phyloP scores from a whole-genome alignment of 345 rosid species.

The Arabis alpina region DNA sequence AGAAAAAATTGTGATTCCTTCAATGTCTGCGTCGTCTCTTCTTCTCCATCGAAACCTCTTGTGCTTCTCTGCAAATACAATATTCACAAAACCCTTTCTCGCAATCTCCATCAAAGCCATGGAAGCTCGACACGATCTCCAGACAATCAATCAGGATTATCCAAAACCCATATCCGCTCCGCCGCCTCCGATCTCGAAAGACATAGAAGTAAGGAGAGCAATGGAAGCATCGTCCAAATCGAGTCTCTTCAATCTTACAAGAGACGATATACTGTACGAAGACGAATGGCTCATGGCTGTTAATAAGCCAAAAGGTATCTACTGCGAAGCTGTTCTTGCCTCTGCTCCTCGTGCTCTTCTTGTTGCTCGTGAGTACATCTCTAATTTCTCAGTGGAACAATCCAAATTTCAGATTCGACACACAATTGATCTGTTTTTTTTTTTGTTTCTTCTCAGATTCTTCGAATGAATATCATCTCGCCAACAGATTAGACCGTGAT shows the following conservation, averaged over 20 bases:
- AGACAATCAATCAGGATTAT: constrained; percentile 38
- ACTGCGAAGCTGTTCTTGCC: constrained; percentile 73
- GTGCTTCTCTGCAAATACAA: constrained; percentile 35
- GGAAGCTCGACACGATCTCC: constrained; percentile 31
- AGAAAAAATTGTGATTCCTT: not conserved
- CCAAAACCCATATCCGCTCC: constrained; percentile 84
- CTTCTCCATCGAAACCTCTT: constrained; percentile 31
- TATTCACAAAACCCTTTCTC: constrained; percentile 38
- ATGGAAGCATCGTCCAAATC: constrained; percentile 82
- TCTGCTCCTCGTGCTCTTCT: constrained; percentile 51
- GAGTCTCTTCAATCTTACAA: constrained; percentile 57
- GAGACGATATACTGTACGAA: constrained; percentile 61
- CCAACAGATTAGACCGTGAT: constrained; percentile 90
- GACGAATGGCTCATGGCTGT: constrained; percentile 84
- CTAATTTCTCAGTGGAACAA: not conserved
- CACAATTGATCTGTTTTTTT: not conserved
- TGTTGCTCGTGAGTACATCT: constrained; percentile 26
- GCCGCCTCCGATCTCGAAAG: constrained; percentile 67
- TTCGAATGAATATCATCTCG: constrained; percentile 69
- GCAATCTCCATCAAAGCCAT: constrained; percentile 33
- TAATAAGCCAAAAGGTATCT: constrained; percentile 79
- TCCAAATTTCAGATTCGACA: not conserved
- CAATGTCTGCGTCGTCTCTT: constrained; percentile 20
- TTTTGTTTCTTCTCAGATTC: constrained; percentile 19
- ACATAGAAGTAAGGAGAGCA: constrained; percentile 74